Percentiles rank a stretch among this genome's conserved stretches.
Conservation (phyloP, 1,139 yeast species). For the Suhomyces kunorum region DNA sequence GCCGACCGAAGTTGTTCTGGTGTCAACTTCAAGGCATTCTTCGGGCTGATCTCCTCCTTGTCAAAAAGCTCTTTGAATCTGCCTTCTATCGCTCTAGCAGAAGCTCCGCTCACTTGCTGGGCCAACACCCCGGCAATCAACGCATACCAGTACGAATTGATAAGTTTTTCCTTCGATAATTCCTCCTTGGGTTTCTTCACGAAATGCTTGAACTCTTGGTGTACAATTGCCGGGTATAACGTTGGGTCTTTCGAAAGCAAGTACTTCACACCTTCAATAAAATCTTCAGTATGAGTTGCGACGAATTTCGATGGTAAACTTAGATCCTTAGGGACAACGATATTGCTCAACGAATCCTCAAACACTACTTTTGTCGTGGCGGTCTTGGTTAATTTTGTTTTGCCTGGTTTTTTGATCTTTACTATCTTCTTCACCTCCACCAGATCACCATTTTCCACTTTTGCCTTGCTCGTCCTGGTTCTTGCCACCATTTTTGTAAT, state of each 20-base stretch:
- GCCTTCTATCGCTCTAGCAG: conserved; percentile 65
- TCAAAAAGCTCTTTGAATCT: conserved; percentile 45
- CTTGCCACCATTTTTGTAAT: conserved; percentile 1
- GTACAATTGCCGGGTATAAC: conserved; percentile 36
- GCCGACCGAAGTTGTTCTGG: conserved; percentile 55
- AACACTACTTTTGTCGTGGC: conserved; percentile 17
- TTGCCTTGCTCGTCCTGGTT: not conserved
- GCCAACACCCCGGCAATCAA: conserved; percentile 55
- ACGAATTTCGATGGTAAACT: conserved; percentile 44
- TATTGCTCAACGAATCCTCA: conserved; percentile 33
- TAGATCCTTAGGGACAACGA: conserved; percentile 28
- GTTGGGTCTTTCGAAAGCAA: conserved; percentile 46
- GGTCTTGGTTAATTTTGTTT: conserved; percentile 2
- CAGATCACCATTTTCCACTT: not conserved
- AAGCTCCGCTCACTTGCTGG: conserved; percentile 85
- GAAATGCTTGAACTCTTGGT: conserved; percentile 34
- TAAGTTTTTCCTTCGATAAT: conserved; percentile 13
- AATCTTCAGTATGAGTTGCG: conserved; percentile 44
- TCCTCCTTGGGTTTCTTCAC: conserved; percentile 17
- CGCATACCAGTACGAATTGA: conserved; percentile 38
- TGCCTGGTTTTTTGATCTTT: conserved; percentile 9
- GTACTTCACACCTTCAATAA: conserved; percentile 44
- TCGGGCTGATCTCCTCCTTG: conserved; percentile 54
- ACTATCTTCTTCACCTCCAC: not conserved
- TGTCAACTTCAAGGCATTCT: conserved; percentile 40